Evolutionary conservation across 805 yeast genomes (phyloP), one percentile per base, ranked within the genome.

Genomic region (Metahyphopichia silvanorum): DNA sequence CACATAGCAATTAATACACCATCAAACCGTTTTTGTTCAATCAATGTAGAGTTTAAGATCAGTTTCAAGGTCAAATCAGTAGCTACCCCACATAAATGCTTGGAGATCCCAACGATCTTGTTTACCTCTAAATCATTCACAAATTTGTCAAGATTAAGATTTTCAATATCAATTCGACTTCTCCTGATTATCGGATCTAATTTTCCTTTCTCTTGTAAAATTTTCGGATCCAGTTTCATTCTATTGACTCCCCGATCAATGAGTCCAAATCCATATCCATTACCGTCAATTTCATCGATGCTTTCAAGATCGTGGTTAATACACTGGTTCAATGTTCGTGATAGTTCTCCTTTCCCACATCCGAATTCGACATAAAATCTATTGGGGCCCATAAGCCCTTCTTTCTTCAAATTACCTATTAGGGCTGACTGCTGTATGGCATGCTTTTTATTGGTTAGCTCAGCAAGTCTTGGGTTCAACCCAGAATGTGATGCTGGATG

Each of bases 61-160:
- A 87, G 82, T 43, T 77, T 68, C 16, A 89, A 56, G 0, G 96
- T 83, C 31, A 88, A 62, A 53, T 88, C 97, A 0, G 96, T 89
- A 1, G 97, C 97, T 3, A 84, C 94, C 4, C 97, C 97, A 59
- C 97, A 88, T 21, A 89, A 60, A 60, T 88, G 97, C 54, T 88
- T 88, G 4, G 96, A 87, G 3, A 88, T 76, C 1, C 80, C 86
- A 6, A 82, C 80, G 24, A 69, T 51, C 2, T 40, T 43, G 2
- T 35, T 33, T 7, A 47, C 48, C 4, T 40, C 27, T 8, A 44
- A 30, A 18, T 47, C 47, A 14, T 51, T 47, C 1, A 78, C 38
- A 12, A 78, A 66, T 15, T 62, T 50, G 31, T 69, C 76, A 5
- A 86, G 55, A 25, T 66, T 51, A 22, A 88, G 53, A 47, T 88